Evolutionary conservation across 176 grass and related monocot species (phyloP), one percentile per base, ranked within the genome.

Genomic region (Zea luxurians): DNA sequence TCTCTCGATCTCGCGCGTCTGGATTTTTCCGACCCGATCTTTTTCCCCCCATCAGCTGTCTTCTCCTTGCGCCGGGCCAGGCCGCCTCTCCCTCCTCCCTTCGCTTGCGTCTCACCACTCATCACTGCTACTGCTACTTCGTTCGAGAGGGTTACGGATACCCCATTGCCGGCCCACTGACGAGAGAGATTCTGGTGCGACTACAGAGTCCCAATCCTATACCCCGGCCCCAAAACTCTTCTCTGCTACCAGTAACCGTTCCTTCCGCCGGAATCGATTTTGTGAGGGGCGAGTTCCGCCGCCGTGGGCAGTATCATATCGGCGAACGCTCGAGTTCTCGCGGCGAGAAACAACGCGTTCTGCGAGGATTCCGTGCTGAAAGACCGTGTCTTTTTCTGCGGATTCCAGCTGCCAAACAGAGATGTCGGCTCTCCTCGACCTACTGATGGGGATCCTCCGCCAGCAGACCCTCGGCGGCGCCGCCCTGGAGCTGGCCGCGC

Each of bases 371-470:
- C 20, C 15, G 27, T 0, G 63, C 4, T 2, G 41, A 10, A 74
- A 74, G n/a, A 48, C 37, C 5, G 8, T 12, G 13, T 67, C 61
- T 27, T 74, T 85, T 48, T 35, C 13, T 37, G 12, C 20, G 4
- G 48, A 20, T 34, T 42, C 16, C 12, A 0, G 37, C 37, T 10
- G 13, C 6, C 10, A 0, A 34, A 10, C 0, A 42, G 0, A 13
- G 40, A 35, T 98, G 95, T 84, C 87, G 64, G 64, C 80, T 42
- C 87, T 92, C 16, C 10, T 91, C 34, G 90, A 92, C 50, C 55
- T 85, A 13, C 10, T 97, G 27, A 15, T 60, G 65, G 87, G 64
- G 58, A 68, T 92, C 77, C 61, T 89, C 83, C 78, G 65, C 21
- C 72, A 92, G 18, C 87, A 92, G 10, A 86, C 80, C 48, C 38